These are phyloP conservation scores for Apostasia shenzhenica DNA, from an alignment of 106 monocot species.

Conservation along the genomic window DNA sequence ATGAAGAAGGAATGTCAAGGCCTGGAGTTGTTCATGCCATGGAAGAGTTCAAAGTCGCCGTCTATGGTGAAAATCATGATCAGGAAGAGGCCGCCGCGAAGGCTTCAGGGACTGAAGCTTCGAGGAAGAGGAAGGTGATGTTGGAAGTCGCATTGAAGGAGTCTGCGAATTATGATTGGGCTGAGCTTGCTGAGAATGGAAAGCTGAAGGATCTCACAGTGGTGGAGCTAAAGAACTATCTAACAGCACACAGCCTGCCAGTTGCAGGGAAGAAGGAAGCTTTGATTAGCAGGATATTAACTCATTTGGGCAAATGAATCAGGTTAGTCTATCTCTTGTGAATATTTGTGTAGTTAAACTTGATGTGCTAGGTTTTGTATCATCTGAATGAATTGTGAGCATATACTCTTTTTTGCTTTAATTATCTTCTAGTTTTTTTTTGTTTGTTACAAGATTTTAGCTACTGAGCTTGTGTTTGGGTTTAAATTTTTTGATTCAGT, in stretches of 20 bases:
- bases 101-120: conserved; percentile 28
- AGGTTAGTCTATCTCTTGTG: background rate
- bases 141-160: conserved; percentile 50
- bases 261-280: conserved; percentile 80
- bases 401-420: no score
- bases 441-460: no score
- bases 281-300: conserved; percentile 76
- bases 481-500: no score
- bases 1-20: conserved; percentile 89
- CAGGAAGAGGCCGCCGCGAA: conserved; percentile 57
- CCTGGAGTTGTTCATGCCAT: conserved; percentile 52
- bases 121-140: conserved; percentile 67
- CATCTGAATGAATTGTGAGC: no score
- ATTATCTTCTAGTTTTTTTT: no score
- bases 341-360: no score
- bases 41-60: conserved; percentile 68
- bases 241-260: conserved; percentile 62
- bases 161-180: conserved; percentile 61
- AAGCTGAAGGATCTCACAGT: conserved; percentile 89
- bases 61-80: conserved; percentile 87
- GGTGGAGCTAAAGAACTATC: conserved; percentile 75
- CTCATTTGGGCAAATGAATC: conserved; percentile 74
- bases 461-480: no score
- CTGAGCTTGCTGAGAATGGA: conserved; percentile 78
- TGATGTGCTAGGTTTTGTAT: no score